Evolutionary conservation across 805 yeast genomes (phyloP).

Genomic region (Starmerella geochares): DNA sequence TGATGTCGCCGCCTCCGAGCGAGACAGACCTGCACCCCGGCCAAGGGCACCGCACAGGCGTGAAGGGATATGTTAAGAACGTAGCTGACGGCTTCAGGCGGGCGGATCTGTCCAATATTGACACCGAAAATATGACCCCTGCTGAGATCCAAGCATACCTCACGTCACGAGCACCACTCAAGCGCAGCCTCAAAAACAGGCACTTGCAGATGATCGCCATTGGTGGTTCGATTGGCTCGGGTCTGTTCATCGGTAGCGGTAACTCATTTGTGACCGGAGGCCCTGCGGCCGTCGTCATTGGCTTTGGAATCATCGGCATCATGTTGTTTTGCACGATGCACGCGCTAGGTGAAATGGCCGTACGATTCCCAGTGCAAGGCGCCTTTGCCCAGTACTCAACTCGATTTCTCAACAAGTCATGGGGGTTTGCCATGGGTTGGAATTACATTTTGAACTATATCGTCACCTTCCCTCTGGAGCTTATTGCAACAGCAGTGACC

Average conservation of each 20-base stretch:
- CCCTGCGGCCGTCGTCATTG: constrained; percentile 49
- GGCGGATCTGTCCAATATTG: constrained; percentile 35
- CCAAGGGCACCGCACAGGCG: neutral
- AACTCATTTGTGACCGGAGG: constrained; percentile 40
- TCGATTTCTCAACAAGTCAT: constrained; percentile 49
- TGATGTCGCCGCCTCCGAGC: neutral
- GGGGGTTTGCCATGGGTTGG: constrained; percentile 63
- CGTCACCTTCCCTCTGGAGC: constrained; percentile 52
- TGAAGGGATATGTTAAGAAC: constrained; percentile 14
- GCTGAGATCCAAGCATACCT: constrained; percentile 23
- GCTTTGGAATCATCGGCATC: constrained; percentile 50
- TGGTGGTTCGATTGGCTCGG: constrained; percentile 80
- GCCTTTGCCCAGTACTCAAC: constrained; percentile 48
- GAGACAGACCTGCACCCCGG: neutral
- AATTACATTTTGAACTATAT: constrained; percentile 54
- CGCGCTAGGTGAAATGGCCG: constrained; percentile 62
- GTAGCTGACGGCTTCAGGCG: constrained; percentile 37
- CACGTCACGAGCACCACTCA: constrained; percentile 24
- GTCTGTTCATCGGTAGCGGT: constrained; percentile 48
- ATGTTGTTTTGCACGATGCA: constrained; percentile 56
- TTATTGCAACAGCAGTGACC: constrained; percentile 49
- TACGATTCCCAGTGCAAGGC: constrained; percentile 49
- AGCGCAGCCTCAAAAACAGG: constrained; percentile 33
- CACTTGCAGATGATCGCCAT: constrained; percentile 55
- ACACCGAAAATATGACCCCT: constrained; percentile 30